These are phyloP conservation scores for Fusarium sp. DNA, from an alignment of 2,329 filamentous ascomycete genomes.

Conservation along the genomic window DNA sequence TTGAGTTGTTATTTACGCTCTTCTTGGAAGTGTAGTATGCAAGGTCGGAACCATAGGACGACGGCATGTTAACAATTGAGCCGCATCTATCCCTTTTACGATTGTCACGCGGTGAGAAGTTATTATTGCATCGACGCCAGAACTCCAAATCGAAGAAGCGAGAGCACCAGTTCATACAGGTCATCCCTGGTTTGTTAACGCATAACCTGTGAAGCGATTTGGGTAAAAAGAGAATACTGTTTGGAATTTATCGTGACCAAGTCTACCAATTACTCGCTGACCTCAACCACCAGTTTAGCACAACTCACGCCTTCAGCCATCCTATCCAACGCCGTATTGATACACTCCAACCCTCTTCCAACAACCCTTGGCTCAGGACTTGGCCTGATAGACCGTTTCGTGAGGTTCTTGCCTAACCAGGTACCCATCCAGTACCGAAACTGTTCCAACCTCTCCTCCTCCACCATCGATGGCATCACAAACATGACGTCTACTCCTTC, in stretches of 20 bases:
- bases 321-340: slow-evolving; percentile 54
- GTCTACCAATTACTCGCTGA: slow-evolving; percentile 50
- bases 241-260: no score
- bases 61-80: not conserved
- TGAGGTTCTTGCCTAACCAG: slow-evolving; percentile 51
- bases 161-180: no score
- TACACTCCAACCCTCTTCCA: slow-evolving; percentile 51
- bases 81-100: not conserved
- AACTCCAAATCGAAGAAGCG: no score
- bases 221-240: no score
- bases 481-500: slow-evolving; percentile 54
- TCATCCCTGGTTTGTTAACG: no score
- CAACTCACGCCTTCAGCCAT: slow-evolving; percentile 56
- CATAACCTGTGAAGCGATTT: no score
- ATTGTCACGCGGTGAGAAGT: no score
- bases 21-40: no score
- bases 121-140: no score
- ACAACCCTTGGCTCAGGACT: slow-evolving; percentile 54
- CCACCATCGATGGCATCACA: slow-evolving; percentile 51
- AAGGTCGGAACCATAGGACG: no score
- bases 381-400: slow-evolving; percentile 50
- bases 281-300: slow-evolving; percentile 56
- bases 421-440: slow-evolving; percentile 56
- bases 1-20: no score
- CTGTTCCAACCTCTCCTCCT: slow-evolving; percentile 51